Evolutionary conservation across 2,329 filamentous ascomycete species (phyloP).

Genomic region (Thielaviopsis punctulata): DNA sequence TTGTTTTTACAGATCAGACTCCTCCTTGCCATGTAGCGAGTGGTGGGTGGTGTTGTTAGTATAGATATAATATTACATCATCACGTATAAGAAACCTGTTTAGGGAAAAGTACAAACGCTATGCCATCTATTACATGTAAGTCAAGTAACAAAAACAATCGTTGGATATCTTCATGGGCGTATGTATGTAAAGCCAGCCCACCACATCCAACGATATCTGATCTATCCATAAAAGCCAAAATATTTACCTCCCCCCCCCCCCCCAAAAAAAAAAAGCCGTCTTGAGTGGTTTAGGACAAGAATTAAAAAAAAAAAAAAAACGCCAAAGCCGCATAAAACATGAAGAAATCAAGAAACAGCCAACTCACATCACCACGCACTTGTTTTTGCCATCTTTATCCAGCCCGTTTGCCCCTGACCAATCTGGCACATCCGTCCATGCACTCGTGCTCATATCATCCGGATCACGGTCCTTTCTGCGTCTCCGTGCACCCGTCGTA

Average conservation of each 20-base stretch:
- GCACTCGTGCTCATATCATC: conserved; percentile 29
- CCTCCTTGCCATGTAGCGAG: background rate
- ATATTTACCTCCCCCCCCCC: no score
- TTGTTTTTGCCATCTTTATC: conserved; percentile 24
- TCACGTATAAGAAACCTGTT: background rate
- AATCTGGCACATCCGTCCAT: conserved; percentile 35
- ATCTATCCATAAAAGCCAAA: background rate
- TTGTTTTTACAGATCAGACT: background rate
- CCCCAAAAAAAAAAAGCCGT: background rate
- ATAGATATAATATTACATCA: background rate
- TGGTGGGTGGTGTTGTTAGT: background rate
- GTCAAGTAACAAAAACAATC: background rate
- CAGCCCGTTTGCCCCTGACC: background rate
- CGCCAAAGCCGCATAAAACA: conserved; percentile 1
- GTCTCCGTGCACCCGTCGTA: conserved; percentile 11
- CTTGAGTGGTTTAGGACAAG: background rate
- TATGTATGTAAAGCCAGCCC: background rate
- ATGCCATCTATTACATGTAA: background rate
- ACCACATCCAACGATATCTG: background rate
- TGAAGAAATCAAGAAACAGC: background rate
- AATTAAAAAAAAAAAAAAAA: conserved; percentile 5
- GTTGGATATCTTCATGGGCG: background rate
- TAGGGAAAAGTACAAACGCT: background rate
- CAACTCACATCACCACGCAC: conserved; percentile 34
- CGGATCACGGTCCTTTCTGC: conserved; percentile 19